Percentiles rank a stretch among this genome's conserved stretches.
These are phyloP conservation scores for Dinochytrium kinnereticum DNA, from an alignment of 371 early-diverging fungal species.

Conservation along the genomic window DNA sequence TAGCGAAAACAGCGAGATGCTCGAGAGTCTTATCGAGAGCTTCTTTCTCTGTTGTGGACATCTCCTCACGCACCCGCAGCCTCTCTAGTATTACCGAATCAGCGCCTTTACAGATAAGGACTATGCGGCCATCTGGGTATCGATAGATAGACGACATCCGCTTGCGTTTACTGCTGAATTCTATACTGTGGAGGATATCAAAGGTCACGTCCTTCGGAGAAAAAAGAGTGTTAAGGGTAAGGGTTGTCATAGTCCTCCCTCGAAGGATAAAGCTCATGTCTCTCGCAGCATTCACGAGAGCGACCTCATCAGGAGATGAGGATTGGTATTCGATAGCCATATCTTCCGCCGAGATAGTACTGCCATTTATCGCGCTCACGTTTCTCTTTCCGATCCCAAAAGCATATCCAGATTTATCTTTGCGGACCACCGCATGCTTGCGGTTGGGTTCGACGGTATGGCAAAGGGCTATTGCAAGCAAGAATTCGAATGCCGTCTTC, in stretches of 20 bases:
- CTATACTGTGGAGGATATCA: slow-evolving; percentile 78
- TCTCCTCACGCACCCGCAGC: slow-evolving; percentile 70
- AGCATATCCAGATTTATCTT: neutral
- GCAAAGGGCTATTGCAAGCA: slow-evolving; percentile 40
- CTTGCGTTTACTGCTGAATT: slow-evolving; percentile 90
- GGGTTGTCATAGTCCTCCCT: slow-evolving; percentile 67
- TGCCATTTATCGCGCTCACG: neutral
- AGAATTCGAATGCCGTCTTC: slow-evolving; percentile 26
- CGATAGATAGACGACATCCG: slow-evolving; percentile 89
- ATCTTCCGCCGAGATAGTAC: neutral
- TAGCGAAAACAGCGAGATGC: slow-evolving; percentile 84
- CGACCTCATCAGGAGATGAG: slow-evolving; percentile 57
- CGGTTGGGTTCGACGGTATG: slow-evolving; percentile 38
- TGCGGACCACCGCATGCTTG: neutral
- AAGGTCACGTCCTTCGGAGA: slow-evolving; percentile 59
- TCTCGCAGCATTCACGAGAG: slow-evolving; percentile 82
- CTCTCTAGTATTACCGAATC: slow-evolving; percentile 81
- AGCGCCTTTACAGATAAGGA: slow-evolving; percentile 95
- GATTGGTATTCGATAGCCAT: slow-evolving; percentile 33
- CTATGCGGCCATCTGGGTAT: slow-evolving; percentile 68
- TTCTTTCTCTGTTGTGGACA: slow-evolving; percentile 82
- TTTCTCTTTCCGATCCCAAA: neutral
- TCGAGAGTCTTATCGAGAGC: slow-evolving; percentile 70
- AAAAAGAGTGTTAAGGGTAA: slow-evolving; percentile 68
- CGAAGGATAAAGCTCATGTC: slow-evolving; percentile 82